phyloP scores from a whole-genome alignment of 2,329 filamentous ascomycete genomes.

The Sodiomyces alkalinus region DNA sequence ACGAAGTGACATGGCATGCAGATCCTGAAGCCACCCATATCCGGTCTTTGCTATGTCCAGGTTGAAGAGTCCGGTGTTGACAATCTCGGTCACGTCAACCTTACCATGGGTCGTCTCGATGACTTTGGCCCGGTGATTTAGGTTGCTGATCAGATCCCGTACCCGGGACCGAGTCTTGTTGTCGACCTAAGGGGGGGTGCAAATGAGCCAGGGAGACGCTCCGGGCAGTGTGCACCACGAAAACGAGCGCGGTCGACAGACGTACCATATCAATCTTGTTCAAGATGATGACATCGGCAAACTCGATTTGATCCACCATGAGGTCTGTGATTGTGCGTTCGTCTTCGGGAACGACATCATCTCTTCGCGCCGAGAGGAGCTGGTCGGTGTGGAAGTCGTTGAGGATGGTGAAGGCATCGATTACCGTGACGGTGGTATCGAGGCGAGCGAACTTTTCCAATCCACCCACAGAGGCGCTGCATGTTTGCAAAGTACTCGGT shows the following conservation, averaged over 20 bases:
- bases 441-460: slow-evolving; percentile 50
- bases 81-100: slow-evolving; percentile 45
- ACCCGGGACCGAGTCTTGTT: slow-evolving; percentile 29
- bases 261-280: slow-evolving; percentile 54
- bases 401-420: slow-evolving; percentile 59
- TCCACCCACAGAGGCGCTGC: slow-evolving; percentile 39
- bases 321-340: slow-evolving; percentile 61
- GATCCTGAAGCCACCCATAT: slow-evolving; percentile 54
- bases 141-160: slow-evolving; percentile 35
- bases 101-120: slow-evolving; percentile 43
- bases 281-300: slow-evolving; percentile 56
- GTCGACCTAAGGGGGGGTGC: slow-evolving; percentile 14
- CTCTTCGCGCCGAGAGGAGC: slow-evolving; percentile 46
- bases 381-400: slow-evolving; percentile 58
- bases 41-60: slow-evolving; percentile 48
- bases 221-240: too few relatives aligned
- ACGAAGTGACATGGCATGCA: slow-evolving; percentile 51
- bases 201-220: too few relatives aligned
- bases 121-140: slow-evolving; percentile 53
- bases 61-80: slow-evolving; percentile 51
- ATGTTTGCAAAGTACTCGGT: not conserved
- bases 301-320: slow-evolving; percentile 66
- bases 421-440: slow-evolving; percentile 57
- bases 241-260: too few relatives aligned
- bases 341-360: slow-evolving; percentile 50